A percentile compares a stretch with the other conserved stretches of the same genome.
Conservation (phyloP, 257 asterid genomes). For the Ajuga chamaepitys region DNA sequence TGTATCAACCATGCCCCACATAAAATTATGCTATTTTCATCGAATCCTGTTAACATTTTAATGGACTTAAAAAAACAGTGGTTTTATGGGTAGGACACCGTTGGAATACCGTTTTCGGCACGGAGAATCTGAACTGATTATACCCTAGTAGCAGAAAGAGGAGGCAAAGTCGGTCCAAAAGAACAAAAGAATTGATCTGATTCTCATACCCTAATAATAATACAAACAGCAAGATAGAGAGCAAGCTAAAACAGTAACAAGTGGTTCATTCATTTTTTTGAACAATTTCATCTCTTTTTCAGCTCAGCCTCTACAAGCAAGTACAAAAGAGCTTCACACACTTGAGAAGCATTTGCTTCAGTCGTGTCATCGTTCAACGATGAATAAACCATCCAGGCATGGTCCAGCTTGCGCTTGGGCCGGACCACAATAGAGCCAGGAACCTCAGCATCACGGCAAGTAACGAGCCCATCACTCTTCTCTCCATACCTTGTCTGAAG, state of each 20-base stretch:
- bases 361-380: slow-evolving; percentile 59
- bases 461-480: slow-evolving; percentile 93
- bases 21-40: too few relatives aligned
- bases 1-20: too few relatives aligned
- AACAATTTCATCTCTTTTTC: slow-evolving; percentile 38
- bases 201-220: background rate
- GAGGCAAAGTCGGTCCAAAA: background rate
- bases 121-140: too few relatives aligned
- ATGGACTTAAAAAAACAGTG: too few relatives aligned
- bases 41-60: too few relatives aligned
- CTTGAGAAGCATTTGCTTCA: slow-evolving; percentile 86
- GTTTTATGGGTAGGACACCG: too few relatives aligned
- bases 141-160: too few relatives aligned
- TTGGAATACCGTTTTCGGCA: too few relatives aligned
- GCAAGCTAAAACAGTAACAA: background rate
- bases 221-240: background rate
- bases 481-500: slow-evolving; percentile 86
- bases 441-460: slow-evolving; percentile 95
- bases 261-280: slow-evolving; percentile 40
- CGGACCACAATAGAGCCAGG: slow-evolving; percentile 85
- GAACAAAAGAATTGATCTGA: slow-evolving; percentile 10
- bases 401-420: slow-evolving; percentile 83
- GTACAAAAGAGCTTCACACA: slow-evolving; percentile 82
- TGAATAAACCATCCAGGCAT: slow-evolving; percentile 99
- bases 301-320: slow-evolving; percentile 70